A percentile compares a stretch with the other conserved stretches of the same genome.
These are phyloP conservation scores for Sporisorium iseilematis-ciliati DNA, from an alignment of 1,284 basidiomycete genomes.

Conservation along the genomic window DNA sequence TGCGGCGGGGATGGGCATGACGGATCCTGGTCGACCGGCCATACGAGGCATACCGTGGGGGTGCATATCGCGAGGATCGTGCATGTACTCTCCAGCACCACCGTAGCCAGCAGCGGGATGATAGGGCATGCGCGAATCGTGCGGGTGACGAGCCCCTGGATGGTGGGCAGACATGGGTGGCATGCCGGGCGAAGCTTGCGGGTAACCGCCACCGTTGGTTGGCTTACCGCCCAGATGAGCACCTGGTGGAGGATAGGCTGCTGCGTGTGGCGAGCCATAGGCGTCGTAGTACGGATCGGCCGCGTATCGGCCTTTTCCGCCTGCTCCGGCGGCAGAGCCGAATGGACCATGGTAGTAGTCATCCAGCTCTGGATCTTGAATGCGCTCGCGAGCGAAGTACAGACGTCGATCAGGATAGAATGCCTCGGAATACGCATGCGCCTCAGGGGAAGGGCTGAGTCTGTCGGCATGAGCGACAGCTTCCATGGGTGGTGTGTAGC, in stretches of 20 bases:
- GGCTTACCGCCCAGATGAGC: conserved; percentile 15
- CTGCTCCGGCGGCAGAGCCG: conserved; percentile 11
- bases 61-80: conserved; percentile 42
- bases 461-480: conserved; percentile 11
- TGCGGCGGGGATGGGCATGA: conserved; percentile 25
- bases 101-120: conserved; percentile 20
- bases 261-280: conserved; percentile 38
- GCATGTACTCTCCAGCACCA: conserved; percentile 26
- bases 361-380: conserved; percentile 49
- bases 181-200: conserved; percentile 24
- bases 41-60: conserved; percentile 28
- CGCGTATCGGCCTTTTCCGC: conserved; percentile 29
- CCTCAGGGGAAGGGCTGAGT: conserved; percentile 34
- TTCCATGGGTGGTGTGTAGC: conserved; percentile 43
- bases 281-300: conserved; percentile 39
- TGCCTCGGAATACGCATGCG: conserved; percentile 33
- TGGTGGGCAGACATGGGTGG: conserved; percentile 17
- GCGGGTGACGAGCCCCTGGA: conserved; percentile 12
- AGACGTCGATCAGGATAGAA: conserved; percentile 53
- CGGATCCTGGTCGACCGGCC: conserved; percentile 19
- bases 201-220: conserved; percentile 18
- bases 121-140: conserved; percentile 23
- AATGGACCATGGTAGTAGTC: conserved; percentile 43
- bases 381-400: conserved; percentile 50
- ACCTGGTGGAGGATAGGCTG: conserved; percentile 23